Evolutionary conservation across 2,329 filamentous ascomycete genomes (phyloP), one percentile per base, ranked within the genome.

Genomic region (Sarocladium brachiariae): DNA sequence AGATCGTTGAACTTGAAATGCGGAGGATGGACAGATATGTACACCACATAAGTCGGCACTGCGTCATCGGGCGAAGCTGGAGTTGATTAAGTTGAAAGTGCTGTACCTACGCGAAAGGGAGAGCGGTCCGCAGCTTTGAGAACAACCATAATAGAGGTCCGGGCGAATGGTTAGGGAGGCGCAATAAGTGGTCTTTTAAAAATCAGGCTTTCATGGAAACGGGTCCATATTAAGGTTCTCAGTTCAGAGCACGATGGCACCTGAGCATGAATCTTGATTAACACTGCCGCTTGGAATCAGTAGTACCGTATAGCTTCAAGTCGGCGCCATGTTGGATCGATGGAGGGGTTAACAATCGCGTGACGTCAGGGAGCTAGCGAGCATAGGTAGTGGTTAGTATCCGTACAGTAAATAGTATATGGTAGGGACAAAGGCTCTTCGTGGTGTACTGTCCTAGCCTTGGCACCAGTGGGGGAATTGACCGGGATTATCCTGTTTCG

Each of bases 401-500:
- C n/a, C n/a, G n/a, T n/a, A n/a, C n/a, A n/a, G n/a, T n/a, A n/a
- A n/a, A n/a, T n/a, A n/a, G 39, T 27, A 6, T 8, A 6, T 30
- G 39, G 33, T 8, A 35, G 10, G 8, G 33, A 10, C 18, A 4
- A 6, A 39, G 27, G 27, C 27, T 30, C 16, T n/a, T 47, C 6
- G 16, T 23, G 16, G 7, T 33, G 43, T 23, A 13, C 19, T 16
- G 24, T 33, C 7, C 43, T 31, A 11, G 18, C 21, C 43, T 47
- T 33, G 27, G 43, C 43, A 19, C n/a, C 6, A 45, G 18, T 21
- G 27, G 43, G 10, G 4, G n/a, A n/a, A 33, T 19, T 9, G 27
- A 33, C 43, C 39, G n/a, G 23, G 39, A 43, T 43, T n/a, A 43
- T 43, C 39, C 39, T 43, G 21, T 25, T 24, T 25, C 23, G n/a